Evolutionary conservation across 129 eudicot genomes (phyloP).

Genomic region (Pulicaria dysenterica): DNA sequence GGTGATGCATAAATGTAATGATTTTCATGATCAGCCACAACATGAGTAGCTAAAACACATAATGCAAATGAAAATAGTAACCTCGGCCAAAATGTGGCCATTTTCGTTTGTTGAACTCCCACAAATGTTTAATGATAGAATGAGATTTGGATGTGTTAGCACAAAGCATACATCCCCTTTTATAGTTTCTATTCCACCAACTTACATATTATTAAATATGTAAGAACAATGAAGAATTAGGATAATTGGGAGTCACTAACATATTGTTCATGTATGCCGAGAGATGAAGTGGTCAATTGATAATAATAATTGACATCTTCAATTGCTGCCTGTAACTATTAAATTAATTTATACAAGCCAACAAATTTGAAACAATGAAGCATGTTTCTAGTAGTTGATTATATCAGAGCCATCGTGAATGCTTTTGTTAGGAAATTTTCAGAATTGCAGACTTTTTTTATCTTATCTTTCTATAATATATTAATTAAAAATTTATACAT

Average conservation of each 20-base stretch:
- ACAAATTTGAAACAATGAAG: not conserved
- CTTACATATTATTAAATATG: not conserved
- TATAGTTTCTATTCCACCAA: constrained; percentile 24
- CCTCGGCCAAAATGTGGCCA: constrained; percentile 29
- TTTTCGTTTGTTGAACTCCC: not conserved
- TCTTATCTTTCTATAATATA: not conserved
- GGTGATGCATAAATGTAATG: constrained; percentile 24
- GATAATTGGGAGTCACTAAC: constrained; percentile 29
- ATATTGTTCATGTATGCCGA: constrained; percentile 10
- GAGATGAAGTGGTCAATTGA: constrained; percentile 18
- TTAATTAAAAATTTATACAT: not conserved
- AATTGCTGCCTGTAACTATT: not conserved
- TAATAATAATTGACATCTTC: constrained; percentile 16
- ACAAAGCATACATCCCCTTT: not conserved
- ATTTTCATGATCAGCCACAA: constrained; percentile 26
- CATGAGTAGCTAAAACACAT: constrained; percentile 17
- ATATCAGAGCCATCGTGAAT: constrained; percentile 8
- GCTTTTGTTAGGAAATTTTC: constrained; percentile 5
- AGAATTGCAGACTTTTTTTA: constrained; percentile 6
- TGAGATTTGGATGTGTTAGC: constrained; percentile 20
- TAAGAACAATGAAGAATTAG: not conserved
- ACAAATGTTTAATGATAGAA: not conserved
- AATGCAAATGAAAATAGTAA: constrained; percentile 2
- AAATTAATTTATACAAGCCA: not conserved
- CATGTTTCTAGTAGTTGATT: constrained; percentile 10